Percentiles rank a stretch among this genome's conserved stretches.
These are phyloP conservation scores for Piloderma croceum DNA, from an alignment of 768 basidiomycete species.

Conservation along the genomic window DNA sequence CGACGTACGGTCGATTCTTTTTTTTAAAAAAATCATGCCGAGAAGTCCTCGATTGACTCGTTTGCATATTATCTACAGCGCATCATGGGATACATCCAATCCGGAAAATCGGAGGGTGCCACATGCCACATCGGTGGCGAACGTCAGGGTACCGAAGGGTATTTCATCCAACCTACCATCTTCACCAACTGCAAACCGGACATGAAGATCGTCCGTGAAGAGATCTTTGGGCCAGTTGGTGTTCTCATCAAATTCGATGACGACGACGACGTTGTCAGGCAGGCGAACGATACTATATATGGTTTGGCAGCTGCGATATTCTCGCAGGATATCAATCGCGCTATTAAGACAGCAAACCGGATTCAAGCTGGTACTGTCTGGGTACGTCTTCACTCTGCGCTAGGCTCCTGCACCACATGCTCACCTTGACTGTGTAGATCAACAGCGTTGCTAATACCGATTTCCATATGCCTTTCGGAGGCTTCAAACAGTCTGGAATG, in stretches of 20 bases:
- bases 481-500: slow-evolving; percentile 70
- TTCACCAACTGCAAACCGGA: slow-evolving; percentile 60
- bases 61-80: slow-evolving; percentile 37
- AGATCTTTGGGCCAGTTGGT: slow-evolving; percentile 80
- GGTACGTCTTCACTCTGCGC: slow-evolving; percentile 34
- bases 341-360: slow-evolving; percentile 63
- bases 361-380: slow-evolving; percentile 81
- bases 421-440: slow-evolving; percentile 21
- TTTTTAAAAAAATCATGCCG: neutral
- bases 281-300: slow-evolving; percentile 84
- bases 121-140: slow-evolving; percentile 59
- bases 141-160: slow-evolving; percentile 52
- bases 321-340: slow-evolving; percentile 70
- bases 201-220: slow-evolving; percentile 71
- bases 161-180: slow-evolving; percentile 71
- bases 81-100: slow-evolving; percentile 72
- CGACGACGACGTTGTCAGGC: slow-evolving; percentile 56
- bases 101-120: slow-evolving; percentile 69
- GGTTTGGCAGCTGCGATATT: slow-evolving; percentile 89
- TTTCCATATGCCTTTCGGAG: slow-evolving; percentile 57
- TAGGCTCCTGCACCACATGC: neutral
- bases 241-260: slow-evolving; percentile 73
- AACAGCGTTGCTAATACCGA: slow-evolving; percentile 42
- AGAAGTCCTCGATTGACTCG: neutral
- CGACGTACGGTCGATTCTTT: slow-evolving; percentile 43